These are phyloP conservation scores for Cryptococcus hybrid DNA, from an alignment of 1,284 basidiomycete genomes.

Conservation along the genomic window DNA sequence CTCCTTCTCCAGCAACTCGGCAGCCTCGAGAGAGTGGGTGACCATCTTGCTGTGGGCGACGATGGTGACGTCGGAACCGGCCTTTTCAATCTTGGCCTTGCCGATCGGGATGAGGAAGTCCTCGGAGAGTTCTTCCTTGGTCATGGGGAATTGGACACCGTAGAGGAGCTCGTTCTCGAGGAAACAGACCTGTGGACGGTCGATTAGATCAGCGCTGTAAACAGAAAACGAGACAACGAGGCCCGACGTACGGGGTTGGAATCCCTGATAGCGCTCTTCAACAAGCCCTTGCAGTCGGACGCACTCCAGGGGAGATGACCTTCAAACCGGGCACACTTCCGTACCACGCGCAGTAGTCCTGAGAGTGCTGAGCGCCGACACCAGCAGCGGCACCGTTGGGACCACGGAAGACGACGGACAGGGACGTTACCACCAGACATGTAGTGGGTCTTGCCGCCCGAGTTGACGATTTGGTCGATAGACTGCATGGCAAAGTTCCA, in stretches of 20 bases:
- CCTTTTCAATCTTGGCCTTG: slow-evolving; percentile 93
- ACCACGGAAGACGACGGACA: slow-evolving; percentile 98
- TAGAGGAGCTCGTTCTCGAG: slow-evolving; percentile 99
- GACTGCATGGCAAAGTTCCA: slow-evolving; percentile 60
- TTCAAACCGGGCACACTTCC: slow-evolving; percentile 95
- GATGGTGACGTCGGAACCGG: slow-evolving; percentile 90
- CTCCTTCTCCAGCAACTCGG: slow-evolving; percentile 88
- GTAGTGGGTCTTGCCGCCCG: slow-evolving; percentile 99
- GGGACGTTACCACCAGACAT: slow-evolving; percentile 98
- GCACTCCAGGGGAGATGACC: slow-evolving; percentile 94
- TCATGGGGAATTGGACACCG: slow-evolving; percentile 95
- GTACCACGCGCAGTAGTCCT: slow-evolving; percentile 93
- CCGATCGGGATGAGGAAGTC: slow-evolving; percentile 94
- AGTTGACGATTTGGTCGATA: slow-evolving; percentile 99
- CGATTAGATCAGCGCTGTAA: not conserved
- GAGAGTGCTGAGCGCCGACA: slow-evolving; percentile 88
- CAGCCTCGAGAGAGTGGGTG: slow-evolving; percentile 85
- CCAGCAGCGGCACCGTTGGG: slow-evolving; percentile 98
- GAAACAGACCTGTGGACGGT: slow-evolving; percentile 65
- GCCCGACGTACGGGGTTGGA: slow-evolving; percentile 70
- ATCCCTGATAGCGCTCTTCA: slow-evolving; percentile 97
- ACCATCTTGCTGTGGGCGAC: slow-evolving; percentile 99
- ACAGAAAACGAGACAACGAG: not conserved
- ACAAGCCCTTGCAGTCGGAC: slow-evolving; percentile 96
- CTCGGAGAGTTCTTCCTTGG: slow-evolving; percentile 89